Base-by-base conservation (phyloP, 768 basidiomycete genomes). In the Suillus brevipes region DNA sequence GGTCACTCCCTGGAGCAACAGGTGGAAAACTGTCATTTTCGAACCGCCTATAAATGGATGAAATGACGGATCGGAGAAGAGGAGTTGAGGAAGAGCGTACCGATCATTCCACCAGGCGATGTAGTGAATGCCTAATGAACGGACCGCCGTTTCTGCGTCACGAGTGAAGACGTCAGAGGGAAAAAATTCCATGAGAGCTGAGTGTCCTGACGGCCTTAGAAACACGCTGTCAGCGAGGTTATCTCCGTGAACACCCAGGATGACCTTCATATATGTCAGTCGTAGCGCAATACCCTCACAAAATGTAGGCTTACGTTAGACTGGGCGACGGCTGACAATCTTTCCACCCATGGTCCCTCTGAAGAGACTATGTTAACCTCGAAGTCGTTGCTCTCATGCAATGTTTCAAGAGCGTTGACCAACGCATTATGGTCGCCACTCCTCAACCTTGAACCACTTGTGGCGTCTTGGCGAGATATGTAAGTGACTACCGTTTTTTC, bases 121-220 rank as follows among this genome's bases (percentile, higher is more conserved):
- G 69, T 91, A 90, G 12, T 78, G 75, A 63, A 89, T 78, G 12
- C 84, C 83, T 28, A 88, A 70, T 9, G 85, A 82, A 36, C 77
- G 77, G n/a, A 80, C 80, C 23, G 88, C 82, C 58, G 86, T 76
- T 70, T 89, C 85, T 64, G 84, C 82, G 69, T 92, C 89, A 57
- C 82, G 84, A 31, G 82, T 80, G 74, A 90, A 93, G 23, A 82
- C 82, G n/a, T 83, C 84, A 3, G 82, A 78, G 23, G 87, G 89
- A 77, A 91, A 93, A 70, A 94, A 81, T 76, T 95, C 93, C 78
- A 94, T 85, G 42, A 94, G 79, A 4, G 88, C 87, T 25, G 90
- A 81, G 31, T 83, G 79, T 18, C 80, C 69, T 31, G 85, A 84
- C 6, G 84, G 84, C 64, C 84, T 85, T 85, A 94, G 87, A 78